Conservation (phyloP, 2,329 filamentous ascomycete species). For the Aspergillus candidus region DNA sequence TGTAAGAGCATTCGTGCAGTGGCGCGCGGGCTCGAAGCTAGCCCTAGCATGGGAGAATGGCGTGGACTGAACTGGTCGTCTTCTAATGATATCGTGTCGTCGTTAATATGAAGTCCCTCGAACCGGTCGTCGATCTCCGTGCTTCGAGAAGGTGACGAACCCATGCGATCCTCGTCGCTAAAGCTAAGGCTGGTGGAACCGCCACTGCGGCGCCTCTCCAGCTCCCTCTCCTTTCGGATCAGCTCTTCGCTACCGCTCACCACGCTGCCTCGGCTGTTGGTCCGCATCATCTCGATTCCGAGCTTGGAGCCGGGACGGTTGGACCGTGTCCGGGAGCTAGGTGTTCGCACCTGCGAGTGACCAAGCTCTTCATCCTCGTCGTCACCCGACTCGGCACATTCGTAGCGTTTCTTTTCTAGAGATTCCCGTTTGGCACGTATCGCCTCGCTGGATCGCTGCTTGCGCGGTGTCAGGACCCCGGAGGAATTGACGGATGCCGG, state of each 20-base stretch:
- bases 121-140: slow-evolving; percentile 27
- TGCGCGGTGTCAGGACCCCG: slow-evolving; percentile 47
- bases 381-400: slow-evolving; percentile 81
- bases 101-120: slow-evolving; percentile 29
- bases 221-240: slow-evolving; percentile 29
- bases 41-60: slow-evolving; percentile 14
- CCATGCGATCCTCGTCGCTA: slow-evolving; percentile 18
- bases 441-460: slow-evolving; percentile 65
- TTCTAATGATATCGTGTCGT: slow-evolving; percentile 29
- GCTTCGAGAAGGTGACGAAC: slow-evolving; percentile 15
- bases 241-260: slow-evolving; percentile 42
- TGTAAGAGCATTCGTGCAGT: slow-evolving; percentile 5
- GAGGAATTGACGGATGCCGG: slow-evolving; percentile 55
- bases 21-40: slow-evolving; percentile 7
- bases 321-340: slow-evolving; percentile 47
- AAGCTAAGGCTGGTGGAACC: slow-evolving; percentile 17
- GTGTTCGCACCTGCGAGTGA: slow-evolving; percentile 44
- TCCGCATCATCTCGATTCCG: slow-evolving; percentile 95
- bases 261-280: slow-evolving; percentile 85
- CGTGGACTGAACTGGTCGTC: slow-evolving; percentile 20
- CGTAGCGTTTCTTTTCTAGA: slow-evolving; percentile 63
- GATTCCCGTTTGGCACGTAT: slow-evolving; percentile 68
- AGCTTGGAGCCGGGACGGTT: slow-evolving; percentile 76
- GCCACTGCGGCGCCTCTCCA: slow-evolving; percentile 22
- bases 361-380: slow-evolving; percentile 92